Conservation (phyloP, 208 protist genomes). For the Acanthamoeba triangularis region DNA sequence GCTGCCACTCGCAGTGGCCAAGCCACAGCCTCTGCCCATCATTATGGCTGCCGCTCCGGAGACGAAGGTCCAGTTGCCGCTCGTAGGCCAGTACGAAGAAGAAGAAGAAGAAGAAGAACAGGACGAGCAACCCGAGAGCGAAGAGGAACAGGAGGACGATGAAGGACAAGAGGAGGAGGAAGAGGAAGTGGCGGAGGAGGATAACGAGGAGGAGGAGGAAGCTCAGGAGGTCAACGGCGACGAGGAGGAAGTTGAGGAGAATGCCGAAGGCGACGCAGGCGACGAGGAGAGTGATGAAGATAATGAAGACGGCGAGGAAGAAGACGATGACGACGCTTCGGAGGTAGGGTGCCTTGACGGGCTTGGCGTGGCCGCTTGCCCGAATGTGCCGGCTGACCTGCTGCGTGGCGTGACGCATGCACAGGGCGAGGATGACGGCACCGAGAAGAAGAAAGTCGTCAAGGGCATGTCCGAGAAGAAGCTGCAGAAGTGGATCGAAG, state of each 20-base stretch:
- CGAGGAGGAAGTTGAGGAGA: not conserved
- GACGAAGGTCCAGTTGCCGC: not conserved
- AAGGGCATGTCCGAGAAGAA: slow-evolving; percentile 67
- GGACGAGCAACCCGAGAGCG: not conserved
- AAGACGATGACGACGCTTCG: not conserved
- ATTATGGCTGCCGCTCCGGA: slow-evolving; percentile 17
- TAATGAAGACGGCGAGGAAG: not conserved
- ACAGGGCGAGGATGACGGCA: not conserved
- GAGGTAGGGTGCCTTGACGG: not conserved
- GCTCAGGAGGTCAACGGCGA: not conserved
- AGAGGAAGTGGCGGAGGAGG: not conserved
- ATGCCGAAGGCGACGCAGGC: not conserved
- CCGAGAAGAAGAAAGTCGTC: not conserved
- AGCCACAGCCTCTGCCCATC: slow-evolving; percentile 10
- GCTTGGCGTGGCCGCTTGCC: too few relatives aligned
- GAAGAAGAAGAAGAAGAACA: not conserved
- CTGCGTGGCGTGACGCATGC: not conserved
- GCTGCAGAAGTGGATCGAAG: slow-evolving; percentile 63
- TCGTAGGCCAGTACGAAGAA: not conserved
- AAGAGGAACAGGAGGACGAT: not conserved
- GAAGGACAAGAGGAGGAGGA: not conserved
- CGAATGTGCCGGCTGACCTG: too few relatives aligned
- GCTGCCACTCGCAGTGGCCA: not conserved
- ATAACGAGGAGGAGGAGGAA: not conserved
- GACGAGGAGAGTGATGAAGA: not conserved